Percentiles rank a stretch among this genome's conserved stretches.
Conservation (phyloP, 805 yeast genomes). For the Candida ficus region DNA sequence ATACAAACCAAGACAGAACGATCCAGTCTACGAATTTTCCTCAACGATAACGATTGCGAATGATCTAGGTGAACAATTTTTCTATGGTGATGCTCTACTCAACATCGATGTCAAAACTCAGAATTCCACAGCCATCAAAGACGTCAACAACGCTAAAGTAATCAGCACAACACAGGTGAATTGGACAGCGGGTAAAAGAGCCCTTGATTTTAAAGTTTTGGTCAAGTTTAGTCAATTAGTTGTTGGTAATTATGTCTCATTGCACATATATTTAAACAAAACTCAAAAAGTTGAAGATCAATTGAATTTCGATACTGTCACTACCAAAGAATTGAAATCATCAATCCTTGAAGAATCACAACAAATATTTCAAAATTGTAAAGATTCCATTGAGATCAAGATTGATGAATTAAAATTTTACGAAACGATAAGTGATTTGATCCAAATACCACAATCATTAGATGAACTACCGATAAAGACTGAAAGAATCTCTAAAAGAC, state of each 20-base stretch:
- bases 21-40: conserved; percentile 14
- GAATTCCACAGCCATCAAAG: neutral
- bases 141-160: neutral
- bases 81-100: conserved; percentile 26
- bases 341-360: conserved; percentile 11
- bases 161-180: conserved; percentile 1
- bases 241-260: conserved; percentile 10
- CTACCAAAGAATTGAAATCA: conserved; percentile 10
- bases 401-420: conserved; percentile 8
- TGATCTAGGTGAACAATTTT: conserved; percentile 36
- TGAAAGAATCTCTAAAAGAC: conserved; percentile 16
- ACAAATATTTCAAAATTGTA: conserved; percentile 6
- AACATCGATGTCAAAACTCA: conserved; percentile 10
- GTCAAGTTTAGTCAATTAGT: neutral
- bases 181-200: conserved; percentile 21
- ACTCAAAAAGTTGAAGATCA: conserved; percentile 6
- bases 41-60: conserved; percentile 28
- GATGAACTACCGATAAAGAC: conserved; percentile 15
- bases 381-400: conserved; percentile 1
- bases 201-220: conserved; percentile 9
- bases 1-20: conserved; percentile 7
- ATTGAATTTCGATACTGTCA: conserved; percentile 7
- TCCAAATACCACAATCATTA: conserved; percentile 12
- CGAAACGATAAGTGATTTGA: conserved; percentile 14
- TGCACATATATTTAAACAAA: conserved; percentile 10